Evolutionary conservation across 225 moss, liverwort and hornwort species (phyloP).

Genomic region (Bryoerythrophyllum caledonicum): DNA sequence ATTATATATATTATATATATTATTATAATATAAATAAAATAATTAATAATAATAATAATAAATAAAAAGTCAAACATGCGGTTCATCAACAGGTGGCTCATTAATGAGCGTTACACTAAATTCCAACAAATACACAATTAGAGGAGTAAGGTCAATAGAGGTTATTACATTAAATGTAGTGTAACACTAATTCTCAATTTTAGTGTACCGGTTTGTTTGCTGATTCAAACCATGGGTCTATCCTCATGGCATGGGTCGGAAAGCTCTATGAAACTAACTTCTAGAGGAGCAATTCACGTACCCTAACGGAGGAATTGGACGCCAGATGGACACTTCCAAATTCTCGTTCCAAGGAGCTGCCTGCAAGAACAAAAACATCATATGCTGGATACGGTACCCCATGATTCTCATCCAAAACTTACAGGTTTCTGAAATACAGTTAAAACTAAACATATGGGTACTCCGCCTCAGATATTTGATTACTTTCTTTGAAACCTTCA

Average conservation of each 20-base stretch:
- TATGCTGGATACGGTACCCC: background rate
- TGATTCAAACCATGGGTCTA: background rate
- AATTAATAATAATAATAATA: too few relatives aligned
- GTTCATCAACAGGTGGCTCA: too few relatives aligned
- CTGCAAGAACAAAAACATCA: constrained; percentile 35
- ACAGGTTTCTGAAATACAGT: background rate
- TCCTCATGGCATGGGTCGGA: background rate
- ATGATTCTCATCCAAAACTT: background rate
- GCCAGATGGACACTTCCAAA: constrained; percentile 85
- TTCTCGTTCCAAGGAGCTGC: constrained; percentile 85
- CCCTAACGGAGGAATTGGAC: constrained; percentile 82
- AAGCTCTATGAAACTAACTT: background rate
- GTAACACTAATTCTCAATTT: too few relatives aligned
- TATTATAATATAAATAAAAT: too few relatives aligned
- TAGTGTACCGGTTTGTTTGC: background rate
- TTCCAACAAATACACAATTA: too few relatives aligned
- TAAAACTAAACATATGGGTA: background rate
- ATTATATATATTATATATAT: too few relatives aligned
- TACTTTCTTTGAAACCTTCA: background rate
- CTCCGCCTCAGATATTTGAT: background rate
- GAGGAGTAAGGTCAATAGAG: too few relatives aligned
- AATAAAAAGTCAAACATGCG: too few relatives aligned
- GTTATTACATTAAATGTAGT: too few relatives aligned
- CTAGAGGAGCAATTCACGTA: constrained; percentile 27
- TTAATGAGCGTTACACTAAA: too few relatives aligned